Evolutionary conservation across 2,329 filamentous ascomycete species (phyloP).

Genomic region (Phaeosphaeriaceae sp.): DNA sequence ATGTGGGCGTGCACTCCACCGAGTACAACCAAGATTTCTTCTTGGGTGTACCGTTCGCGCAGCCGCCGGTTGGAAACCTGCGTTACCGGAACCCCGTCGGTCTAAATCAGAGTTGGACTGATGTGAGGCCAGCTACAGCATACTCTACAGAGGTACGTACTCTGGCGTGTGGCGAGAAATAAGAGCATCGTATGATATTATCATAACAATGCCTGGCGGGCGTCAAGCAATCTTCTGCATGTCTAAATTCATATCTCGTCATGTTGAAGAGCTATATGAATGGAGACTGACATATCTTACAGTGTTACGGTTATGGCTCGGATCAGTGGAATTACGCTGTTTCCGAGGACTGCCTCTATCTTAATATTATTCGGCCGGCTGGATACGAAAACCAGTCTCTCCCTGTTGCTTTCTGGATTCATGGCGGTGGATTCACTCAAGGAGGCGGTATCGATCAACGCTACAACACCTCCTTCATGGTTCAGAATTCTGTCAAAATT

Average conservation of each 20-base stretch:
- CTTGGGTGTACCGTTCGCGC: slow-evolving; percentile 58
- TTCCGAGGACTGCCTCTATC: slow-evolving; percentile 59
- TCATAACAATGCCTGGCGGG: neutral
- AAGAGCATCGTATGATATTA: neutral
- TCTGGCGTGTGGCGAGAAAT: too few species aligned
- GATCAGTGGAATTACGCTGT: slow-evolving; percentile 55
- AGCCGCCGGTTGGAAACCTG: slow-evolving; percentile 49
- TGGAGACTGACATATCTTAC: neutral
- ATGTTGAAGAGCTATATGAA: slow-evolving; percentile 2
- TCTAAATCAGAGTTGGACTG: slow-evolving; percentile 52
- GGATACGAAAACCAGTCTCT: slow-evolving; percentile 46
- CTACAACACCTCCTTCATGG: slow-evolving; percentile 58
- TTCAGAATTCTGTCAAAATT: slow-evolving; percentile 55
- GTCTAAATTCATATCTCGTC: neutral
- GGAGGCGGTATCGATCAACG: slow-evolving; percentile 62
- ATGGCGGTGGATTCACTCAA: slow-evolving; percentile 59
- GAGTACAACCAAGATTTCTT: slow-evolving; percentile 56
- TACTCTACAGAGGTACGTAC: slow-evolving; percentile 28
- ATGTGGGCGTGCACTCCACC: slow-evolving; percentile 46
- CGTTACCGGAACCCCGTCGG: slow-evolving; percentile 59
- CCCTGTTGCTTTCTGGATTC: slow-evolving; percentile 63
- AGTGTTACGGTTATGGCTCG: slow-evolving; percentile 48
- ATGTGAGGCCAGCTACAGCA: slow-evolving; percentile 47
- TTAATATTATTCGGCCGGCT: slow-evolving; percentile 59
- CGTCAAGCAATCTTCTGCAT: neutral